phyloP scores from a whole-genome alignment of 2,329 filamentous ascomycete genomes.

The Colletotrichum tropicicola region DNA sequence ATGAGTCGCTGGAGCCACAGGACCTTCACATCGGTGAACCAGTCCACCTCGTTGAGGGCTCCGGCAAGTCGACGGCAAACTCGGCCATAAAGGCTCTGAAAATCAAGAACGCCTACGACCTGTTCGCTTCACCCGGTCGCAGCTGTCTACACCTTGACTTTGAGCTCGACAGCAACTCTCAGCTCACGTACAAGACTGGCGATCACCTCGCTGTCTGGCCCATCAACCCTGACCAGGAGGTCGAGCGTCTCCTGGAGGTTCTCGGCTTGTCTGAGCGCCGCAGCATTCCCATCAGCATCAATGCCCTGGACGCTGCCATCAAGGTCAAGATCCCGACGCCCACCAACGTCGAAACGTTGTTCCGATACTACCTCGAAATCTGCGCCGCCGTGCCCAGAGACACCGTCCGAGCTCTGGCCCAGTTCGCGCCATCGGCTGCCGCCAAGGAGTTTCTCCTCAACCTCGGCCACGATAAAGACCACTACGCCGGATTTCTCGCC shows the following conservation, averaged over 20 bases:
- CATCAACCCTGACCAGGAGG: conserved; percentile 46
- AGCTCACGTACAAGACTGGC: conserved; percentile 47
- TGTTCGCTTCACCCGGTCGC: conserved; percentile 35
- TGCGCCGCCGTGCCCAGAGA: conserved; percentile 41
- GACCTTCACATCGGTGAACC: conserved; percentile 36
- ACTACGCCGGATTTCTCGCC: conserved; percentile 32
- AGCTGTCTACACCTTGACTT: conserved; percentile 43
- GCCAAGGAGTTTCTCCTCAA: neutral
- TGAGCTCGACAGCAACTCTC: conserved; percentile 42
- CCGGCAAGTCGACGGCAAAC: conserved; percentile 22
- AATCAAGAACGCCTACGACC: conserved; percentile 33
- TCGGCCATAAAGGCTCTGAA: conserved; percentile 31
- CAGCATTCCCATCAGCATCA: conserved; percentile 36
- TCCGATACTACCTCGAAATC: conserved; percentile 57
- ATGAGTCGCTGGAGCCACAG: conserved; percentile 31
- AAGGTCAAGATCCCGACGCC: conserved; percentile 45
- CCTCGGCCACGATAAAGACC: conserved; percentile 45
- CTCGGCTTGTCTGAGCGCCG: conserved; percentile 37
- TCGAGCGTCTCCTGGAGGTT: conserved; percentile 38
- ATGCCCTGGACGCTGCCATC: conserved; percentile 32
- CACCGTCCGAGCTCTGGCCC: conserved; percentile 2
- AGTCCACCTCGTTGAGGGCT: conserved; percentile 13
- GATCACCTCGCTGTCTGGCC: conserved; percentile 51
- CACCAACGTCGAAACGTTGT: conserved; percentile 46
- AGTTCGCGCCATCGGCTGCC: conserved; percentile 4